A percentile compares a stretch with the other conserved stretches of the same genome.
These are phyloP conservation scores for Cryptococcus floricola DNA, from an alignment of 1,284 basidiomycete species.

Conservation along the genomic window DNA sequence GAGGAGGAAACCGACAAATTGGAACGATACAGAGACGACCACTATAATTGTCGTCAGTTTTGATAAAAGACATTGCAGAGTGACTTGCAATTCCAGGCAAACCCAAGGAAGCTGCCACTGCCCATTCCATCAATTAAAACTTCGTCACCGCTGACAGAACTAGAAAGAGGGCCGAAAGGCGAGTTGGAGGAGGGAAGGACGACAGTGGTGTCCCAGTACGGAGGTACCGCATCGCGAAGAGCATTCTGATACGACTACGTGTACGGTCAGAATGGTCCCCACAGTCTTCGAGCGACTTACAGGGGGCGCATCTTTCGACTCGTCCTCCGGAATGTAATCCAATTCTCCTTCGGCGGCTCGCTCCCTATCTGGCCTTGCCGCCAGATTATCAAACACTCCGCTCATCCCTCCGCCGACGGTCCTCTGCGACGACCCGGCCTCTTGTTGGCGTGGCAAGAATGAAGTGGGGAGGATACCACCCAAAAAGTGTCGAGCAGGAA, in stretches of 20 bases:
- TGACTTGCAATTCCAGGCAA: constrained; percentile 48
- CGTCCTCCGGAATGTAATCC: constrained; percentile 69
- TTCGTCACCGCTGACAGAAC: constrained; percentile 52
- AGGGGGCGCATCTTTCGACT: constrained; percentile 77
- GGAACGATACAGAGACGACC: constrained; percentile 90
- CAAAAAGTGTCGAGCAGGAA: constrained; percentile 59
- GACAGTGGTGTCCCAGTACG: constrained; percentile 96
- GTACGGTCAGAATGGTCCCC: not conserved
- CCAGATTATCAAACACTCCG: constrained; percentile 93
- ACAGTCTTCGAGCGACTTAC: constrained; percentile 53
- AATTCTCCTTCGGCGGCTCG: constrained; percentile 55
- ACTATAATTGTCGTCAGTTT: constrained; percentile 39
- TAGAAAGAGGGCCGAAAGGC: constrained; percentile 51
- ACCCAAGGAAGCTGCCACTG: constrained; percentile 53
- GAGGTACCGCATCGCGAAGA: constrained; percentile 83
- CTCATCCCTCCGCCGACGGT: constrained; percentile 69
- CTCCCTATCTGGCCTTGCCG: constrained; percentile 71
- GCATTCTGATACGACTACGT: constrained; percentile 78
- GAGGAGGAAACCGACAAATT: constrained; percentile 91
- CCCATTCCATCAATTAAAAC: constrained; percentile 58
- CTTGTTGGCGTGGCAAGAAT: constrained; percentile 55
- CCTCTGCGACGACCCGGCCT: constrained; percentile 22
- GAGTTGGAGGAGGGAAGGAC: constrained; percentile 57
- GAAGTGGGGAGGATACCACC: constrained; percentile 71
- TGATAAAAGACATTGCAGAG: not conserved